Base-by-base conservation (phyloP, 2,329 filamentous ascomycete genomes). In the Scolecobasidium constrictum region DNA sequence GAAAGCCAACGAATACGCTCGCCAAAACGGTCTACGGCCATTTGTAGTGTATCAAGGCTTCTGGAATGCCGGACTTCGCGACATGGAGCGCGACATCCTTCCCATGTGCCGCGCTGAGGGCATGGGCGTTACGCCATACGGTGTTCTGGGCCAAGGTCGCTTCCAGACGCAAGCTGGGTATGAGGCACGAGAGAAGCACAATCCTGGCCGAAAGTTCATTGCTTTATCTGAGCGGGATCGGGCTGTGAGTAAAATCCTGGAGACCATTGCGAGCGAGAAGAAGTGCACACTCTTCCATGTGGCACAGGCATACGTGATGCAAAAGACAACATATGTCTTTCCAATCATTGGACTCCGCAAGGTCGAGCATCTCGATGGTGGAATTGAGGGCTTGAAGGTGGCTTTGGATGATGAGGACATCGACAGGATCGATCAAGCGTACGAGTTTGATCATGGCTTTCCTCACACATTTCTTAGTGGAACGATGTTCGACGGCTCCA, bases 271-370 rank as follows among this genome's bases (percentile, higher is more conserved):
- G 0, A 67, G 66, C 12, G 64, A 69, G 47, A 74, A 79, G 52
- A 70, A 71, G 9, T 6, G n/a, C n/a, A 19, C 7, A n/a, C 7
- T 42, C 6, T 9, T n/a, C 11, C 12, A 6, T 21, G 15, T 42
- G 18, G 82, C 81, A n/a, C 58, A 87, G 31, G 82, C 82, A 2
- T 87, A 86, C 54, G 75, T 86, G 4, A 69, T 82, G 65, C 69
- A 74, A 51, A 86, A 86, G 62, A 66, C 75, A 1, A 76, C 80
- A 0, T 78, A 83, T 48, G 81, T 87, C 11, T 85, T 84, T 52
- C 84, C 83, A 0, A 77, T 88, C 23, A 68, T 86, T 6, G 82
- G 83, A 5, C 79, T 81, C 0, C 70, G 82, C 15, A 86, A 79
- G 52, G 58, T 84, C 5, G 77, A 81, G 35, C 82, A 87, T 55